Base-by-base conservation (phyloP, 768 basidiomycete genomes). In the Russula virescens region DNA sequence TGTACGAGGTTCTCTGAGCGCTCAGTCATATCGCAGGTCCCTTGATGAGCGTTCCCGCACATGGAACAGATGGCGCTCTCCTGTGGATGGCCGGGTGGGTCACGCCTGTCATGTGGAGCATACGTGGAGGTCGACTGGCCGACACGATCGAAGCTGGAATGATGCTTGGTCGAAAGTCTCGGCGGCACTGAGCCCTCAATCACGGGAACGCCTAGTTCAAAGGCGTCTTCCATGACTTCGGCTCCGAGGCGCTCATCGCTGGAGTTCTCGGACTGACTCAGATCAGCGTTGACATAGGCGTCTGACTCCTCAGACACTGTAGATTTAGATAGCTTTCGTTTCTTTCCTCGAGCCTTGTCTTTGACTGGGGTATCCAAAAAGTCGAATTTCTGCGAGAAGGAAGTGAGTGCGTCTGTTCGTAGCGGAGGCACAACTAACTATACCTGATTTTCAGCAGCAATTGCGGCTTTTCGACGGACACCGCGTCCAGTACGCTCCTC, bases 401-500 rank as follows among this genome's bases (percentile, higher is more conserved):
- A 34, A 52, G 58, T 58, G 48, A 52, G 63, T 58, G 19, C 45
- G 49, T 16, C 35, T 31, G 42, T 19, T 21, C 42, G 45, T 49
- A 55, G 47, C 28, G 19, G 57, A 11, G 43, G 50, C 52, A 40
- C 13, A 49, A 16, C 52, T 46, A 35, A 77, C 78, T 66, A 80
- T 68, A 75, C 76, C 81, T 70, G 80, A 62, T 73, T 70, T 54
- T 60, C 62, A 18, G 63, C 73, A 69, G 43, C 73, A 77, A 50
- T 80, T 73, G 82, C 86, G 52, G 90, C 89, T 54, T 81, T 83
- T 38, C 90, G 84, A 63, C 89, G 84, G 26, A 80, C 86, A 40
- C 91, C 89, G 67, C 90, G 83, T 48, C 90, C 91, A 2, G 85
- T 87, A 46, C 75, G 72, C 52, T 82, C 84, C 38, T 79, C 71